Base-by-base conservation (phyloP, 108 stramenopile species). In the Skeletonema potamos region DNA sequence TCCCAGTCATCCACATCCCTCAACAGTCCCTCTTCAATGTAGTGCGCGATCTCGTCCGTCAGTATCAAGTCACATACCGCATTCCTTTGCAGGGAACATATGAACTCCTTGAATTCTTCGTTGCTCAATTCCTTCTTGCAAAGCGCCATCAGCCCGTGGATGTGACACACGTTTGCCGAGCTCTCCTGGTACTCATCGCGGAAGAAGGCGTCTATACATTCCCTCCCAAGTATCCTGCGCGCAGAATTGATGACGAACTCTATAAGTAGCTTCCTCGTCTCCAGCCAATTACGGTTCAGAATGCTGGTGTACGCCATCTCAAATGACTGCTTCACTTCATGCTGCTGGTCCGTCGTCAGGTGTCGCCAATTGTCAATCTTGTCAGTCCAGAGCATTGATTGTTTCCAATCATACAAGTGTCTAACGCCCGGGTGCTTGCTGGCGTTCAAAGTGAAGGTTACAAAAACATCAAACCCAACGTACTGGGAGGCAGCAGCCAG, bases 81-180 rank as follows among this genome's bases (percentile, higher is more conserved):
- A 30, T 59, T 59, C 58, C 54, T 70, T 26, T 70, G 68, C 20
- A 70, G 41, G 12, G 6, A 7, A 27, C 41, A 32, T 8, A 70
- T 56, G 41, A 46, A 44, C 10, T 41, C 44, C 4, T 18, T 20
- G 28, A 70, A 59, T 26, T 62, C 70, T 26, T 71, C 48, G 34
- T 62, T 29, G 10, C 32, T 27, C 59, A 71, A 54, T 4, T 18
- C 48, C 7, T 30, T 27, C 56, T 43, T 39, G 6, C 27, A n/a
- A 9, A 71, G 18, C 13, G 27, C 46, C 26, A 71, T 22, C 12
- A 71, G 15, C 5, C 57, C 70, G 43, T 71, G 70, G 32, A 71
- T 71, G 37, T 71, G 70, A 62, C 27, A 33, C 60, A 71, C 34
- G 28, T 71, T 71, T 24, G 59, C 70, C 15, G 59, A 33, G n/a